Conservation (phyloP, 2,329 filamentous ascomycete genomes). For the Pestalotiopsis sp. region DNA sequence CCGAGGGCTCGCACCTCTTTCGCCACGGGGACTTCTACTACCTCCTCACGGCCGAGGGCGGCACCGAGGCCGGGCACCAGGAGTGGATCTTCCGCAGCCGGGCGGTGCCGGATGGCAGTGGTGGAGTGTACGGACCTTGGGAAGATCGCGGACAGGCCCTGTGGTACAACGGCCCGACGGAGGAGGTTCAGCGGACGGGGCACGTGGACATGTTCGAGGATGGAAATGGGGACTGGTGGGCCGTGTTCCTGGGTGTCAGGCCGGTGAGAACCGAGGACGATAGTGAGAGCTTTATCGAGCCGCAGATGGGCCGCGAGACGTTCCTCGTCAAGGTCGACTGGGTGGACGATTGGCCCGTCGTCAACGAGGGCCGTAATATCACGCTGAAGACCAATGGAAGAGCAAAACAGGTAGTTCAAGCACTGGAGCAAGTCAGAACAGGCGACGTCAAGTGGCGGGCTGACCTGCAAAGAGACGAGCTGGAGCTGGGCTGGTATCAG, state of each 20-base stretch:
- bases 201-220: conserved; percentile 53
- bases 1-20: conserved; percentile 45
- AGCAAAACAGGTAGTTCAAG: conserved; percentile 20
- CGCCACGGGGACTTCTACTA: conserved; percentile 39
- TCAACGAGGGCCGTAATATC: conserved; percentile 49
- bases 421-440: conserved; percentile 25
- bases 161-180: conserved; percentile 47
- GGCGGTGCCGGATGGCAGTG: background rate
- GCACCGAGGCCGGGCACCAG: conserved; percentile 51
- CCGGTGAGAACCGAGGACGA: conserved; percentile 30
- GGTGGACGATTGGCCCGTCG: conserved; percentile 54
- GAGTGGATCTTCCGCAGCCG: conserved; percentile 54
- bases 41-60: conserved; percentile 43
- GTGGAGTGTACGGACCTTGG: conserved; percentile 50
- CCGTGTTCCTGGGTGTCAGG: conserved; percentile 48
- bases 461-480: conserved; percentile 33
- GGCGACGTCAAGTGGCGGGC: conserved; percentile 34
- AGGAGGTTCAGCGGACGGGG: conserved; percentile 53
- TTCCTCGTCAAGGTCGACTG: conserved; percentile 53
- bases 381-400: conserved; percentile 38
- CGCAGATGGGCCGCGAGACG: conserved; percentile 50
- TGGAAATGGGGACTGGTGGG: conserved; percentile 47
- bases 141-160: conserved; percentile 47
- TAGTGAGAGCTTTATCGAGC: conserved; percentile 34
- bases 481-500: conserved; percentile 42